These are phyloP conservation scores for Puccinia coronata DNA, from an alignment of 1,284 basidiomycete species.

Conservation along the genomic window DNA sequence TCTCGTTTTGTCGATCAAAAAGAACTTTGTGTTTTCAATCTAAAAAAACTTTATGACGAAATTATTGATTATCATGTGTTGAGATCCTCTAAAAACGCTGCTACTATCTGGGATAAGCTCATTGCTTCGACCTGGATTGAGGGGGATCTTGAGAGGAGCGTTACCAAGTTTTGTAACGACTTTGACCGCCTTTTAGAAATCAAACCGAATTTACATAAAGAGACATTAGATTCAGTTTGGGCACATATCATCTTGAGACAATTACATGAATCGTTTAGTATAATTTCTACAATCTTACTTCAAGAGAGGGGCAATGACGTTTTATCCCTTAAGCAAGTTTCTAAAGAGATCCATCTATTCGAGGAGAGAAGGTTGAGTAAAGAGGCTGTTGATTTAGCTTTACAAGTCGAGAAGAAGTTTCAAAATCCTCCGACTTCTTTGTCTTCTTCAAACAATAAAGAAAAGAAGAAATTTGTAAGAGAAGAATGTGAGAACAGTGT, in stretches of 20 bases:
- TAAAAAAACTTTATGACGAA: no score
- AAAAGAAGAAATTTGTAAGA: no score
- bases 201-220: background rate
- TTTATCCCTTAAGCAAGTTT: background rate
- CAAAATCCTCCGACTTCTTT: background rate
- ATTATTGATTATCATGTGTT: no score
- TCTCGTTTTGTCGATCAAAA: no score
- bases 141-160: no score
- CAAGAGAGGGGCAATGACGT: background rate
- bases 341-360: background rate
- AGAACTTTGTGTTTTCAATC: no score
- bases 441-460: background rate
- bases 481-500: background rate
- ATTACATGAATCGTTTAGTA: background rate
- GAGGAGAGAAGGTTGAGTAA: background rate
- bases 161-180: no score
- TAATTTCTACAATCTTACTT: background rate
- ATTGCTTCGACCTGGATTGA: no score
- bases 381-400: background rate
- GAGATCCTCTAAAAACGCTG: no score
- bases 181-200: background rate
- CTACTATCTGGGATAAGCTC: no score
- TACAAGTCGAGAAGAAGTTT: background rate
- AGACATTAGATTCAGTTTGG: background rate
- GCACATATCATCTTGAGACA: no score